Evolutionary conservation across 768 basidiomycete species (phyloP).

Genomic region (Tricholoma sp.): DNA sequence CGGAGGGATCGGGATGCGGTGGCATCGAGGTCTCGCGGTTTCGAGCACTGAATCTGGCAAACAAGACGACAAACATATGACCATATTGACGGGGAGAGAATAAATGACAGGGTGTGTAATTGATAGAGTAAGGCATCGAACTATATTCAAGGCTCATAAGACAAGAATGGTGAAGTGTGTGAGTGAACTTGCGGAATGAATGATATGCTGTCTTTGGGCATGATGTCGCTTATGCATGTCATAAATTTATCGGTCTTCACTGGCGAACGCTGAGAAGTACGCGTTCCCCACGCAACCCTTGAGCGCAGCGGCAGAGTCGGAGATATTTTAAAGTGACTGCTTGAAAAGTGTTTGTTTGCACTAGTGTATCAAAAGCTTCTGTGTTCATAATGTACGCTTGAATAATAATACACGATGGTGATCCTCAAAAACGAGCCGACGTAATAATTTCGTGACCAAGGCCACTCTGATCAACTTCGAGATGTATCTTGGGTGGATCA

Average conservation of each 20-base stretch:
- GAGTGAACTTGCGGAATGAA: slow-evolving; percentile 49
- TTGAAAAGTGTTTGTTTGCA: slow-evolving; percentile 7
- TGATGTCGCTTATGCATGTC: slow-evolving; percentile 59
- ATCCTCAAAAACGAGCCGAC: too few species aligned
- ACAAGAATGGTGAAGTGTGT: slow-evolving; percentile 1
- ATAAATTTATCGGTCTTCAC: slow-evolving; percentile 21
- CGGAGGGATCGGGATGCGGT: slow-evolving; percentile 50
- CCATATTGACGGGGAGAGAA: slow-evolving; percentile 66
- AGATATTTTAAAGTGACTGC: neutral
- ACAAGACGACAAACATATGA: slow-evolving; percentile 48
- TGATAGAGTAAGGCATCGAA: slow-evolving; percentile 69
- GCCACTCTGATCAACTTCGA: neutral
- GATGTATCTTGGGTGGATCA: neutral
- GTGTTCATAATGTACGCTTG: too few species aligned
- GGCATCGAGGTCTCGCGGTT: slow-evolving; percentile 62
- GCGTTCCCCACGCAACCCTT: slow-evolving; percentile 1
- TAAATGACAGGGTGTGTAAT: slow-evolving; percentile 70
- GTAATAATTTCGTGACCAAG: too few species aligned
- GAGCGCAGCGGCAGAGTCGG: neutral
- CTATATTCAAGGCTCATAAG: slow-evolving; percentile 30
- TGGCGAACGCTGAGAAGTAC: neutral
- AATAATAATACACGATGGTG: too few species aligned
- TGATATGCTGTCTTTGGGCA: slow-evolving; percentile 67
- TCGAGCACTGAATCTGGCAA: slow-evolving; percentile 61
- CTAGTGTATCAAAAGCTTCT: slow-evolving; percentile 4